Base-by-base conservation (phyloP, 2,329 filamentous ascomycete genomes). In the Elsinoe arachidis region DNA sequence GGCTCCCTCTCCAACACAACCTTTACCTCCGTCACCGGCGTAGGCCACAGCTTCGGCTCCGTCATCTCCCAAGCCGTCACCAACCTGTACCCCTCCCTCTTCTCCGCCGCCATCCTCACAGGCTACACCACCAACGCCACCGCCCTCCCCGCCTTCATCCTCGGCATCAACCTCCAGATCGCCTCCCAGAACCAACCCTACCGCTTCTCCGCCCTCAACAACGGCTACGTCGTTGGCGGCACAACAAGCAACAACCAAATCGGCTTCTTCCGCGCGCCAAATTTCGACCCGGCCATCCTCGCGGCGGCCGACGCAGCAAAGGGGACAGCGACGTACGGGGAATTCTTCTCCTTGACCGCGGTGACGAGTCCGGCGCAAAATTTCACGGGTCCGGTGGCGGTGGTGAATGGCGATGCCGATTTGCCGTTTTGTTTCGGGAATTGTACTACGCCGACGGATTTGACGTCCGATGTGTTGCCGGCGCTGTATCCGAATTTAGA, bases 1-100 rank as follows among this genome's bases (percentile, higher is more conserved):
- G 70, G 66, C 23, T 54, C n/a, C 6, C 61, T 72, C 59, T 61
- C 63, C 49, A 62, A 65, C 17, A 60, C 62, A 30, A 57, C 38
- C 5, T 72, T 73, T 63, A 59, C 63, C 19, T 68, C 68, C 5
- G 66, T 76, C 26, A 64, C 74, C 11, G 72, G 69, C 12, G 68
- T 72, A 10, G 73, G 71, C 11, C 74, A 76, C 60, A 71, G 68
- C 19, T 69, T 69, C 57, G 60, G 60, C 21, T 55, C 44, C 26
- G 55, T 56, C 17, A 59, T 61, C 62, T 79, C 77, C 2, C 84
- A 82, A 68, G 75, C 70, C 49, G 72, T 86, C 17, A 77, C 79
- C 6, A 74, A 74, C 47, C 66, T 72, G 58, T 72, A 81, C 63
- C 81, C 81, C 1, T 65, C 74, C 56, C 70, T 80, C 58, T 81